Evolutionary conservation across 495 filamentous ascomycete genomes (phyloP).

Genomic region (Talaromyces proteolyticus): DNA sequence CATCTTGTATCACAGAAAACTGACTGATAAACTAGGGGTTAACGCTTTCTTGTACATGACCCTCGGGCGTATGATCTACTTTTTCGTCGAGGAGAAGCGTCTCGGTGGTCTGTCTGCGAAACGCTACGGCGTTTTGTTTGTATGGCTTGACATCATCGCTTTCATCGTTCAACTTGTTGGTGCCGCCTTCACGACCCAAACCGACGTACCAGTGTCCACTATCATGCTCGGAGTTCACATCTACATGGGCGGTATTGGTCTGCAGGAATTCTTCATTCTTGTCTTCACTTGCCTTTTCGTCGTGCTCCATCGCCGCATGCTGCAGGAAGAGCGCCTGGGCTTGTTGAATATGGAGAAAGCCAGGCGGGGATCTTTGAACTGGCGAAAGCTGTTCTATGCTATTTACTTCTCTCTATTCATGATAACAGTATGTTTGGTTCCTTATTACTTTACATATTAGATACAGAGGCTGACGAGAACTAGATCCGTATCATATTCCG

Average conservation of each 20-base stretch:
- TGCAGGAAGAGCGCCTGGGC: constrained; percentile 33
- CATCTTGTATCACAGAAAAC: background rate
- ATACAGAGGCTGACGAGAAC: too few relatives aligned
- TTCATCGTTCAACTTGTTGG: constrained; percentile 56
- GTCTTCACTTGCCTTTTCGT: constrained; percentile 41
- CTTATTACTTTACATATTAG: too few relatives aligned
- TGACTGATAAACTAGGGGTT: constrained; percentile 32
- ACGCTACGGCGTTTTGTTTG: constrained; percentile 49
- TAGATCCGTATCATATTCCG: constrained; percentile 50
- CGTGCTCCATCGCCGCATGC: constrained; percentile 36
- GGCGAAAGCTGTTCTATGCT: constrained; percentile 40
- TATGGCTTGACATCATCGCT: constrained; percentile 52
- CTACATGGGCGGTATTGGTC: constrained; percentile 54
- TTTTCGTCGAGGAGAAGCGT: constrained; percentile 40
- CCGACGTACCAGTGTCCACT: constrained; percentile 9
- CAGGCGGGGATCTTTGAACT: constrained; percentile 11
- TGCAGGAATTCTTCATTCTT: constrained; percentile 56
- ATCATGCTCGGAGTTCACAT: constrained; percentile 45
- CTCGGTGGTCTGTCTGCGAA: constrained; percentile 44
- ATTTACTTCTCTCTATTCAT: constrained; percentile 43
- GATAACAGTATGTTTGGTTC: constrained; percentile 49
- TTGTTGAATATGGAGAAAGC: constrained; percentile 15
- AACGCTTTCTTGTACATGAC: constrained; percentile 67
- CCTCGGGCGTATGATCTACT: constrained; percentile 54
- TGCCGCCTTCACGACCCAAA: constrained; percentile 31